These are phyloP conservation scores for Corynascus novoguineensis DNA, from an alignment of 495 filamentous ascomycete species.

Conservation along the genomic window DNA sequence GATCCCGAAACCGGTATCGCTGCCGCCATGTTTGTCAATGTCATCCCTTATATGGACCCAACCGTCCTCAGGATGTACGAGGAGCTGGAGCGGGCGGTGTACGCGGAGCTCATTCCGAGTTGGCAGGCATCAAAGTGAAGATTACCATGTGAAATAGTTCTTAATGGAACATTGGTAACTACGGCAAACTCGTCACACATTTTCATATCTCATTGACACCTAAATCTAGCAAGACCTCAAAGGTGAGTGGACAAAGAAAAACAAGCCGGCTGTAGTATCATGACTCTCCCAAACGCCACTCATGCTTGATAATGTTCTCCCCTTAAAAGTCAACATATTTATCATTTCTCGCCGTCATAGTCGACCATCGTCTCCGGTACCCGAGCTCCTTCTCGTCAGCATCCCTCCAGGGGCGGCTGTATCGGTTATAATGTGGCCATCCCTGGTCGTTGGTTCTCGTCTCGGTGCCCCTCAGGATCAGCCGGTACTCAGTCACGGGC, in stretches of 20 bases:
- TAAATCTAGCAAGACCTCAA: neutral
- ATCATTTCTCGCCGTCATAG: conserved; percentile 8
- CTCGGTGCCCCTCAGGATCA: conserved; percentile 18
- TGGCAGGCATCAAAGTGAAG: neutral
- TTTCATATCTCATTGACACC: neutral
- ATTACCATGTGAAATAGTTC: too few relatives aligned
- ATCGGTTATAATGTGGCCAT: conserved; percentile 20
- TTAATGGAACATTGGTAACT: too few relatives aligned
- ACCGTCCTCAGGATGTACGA: conserved; percentile 24
- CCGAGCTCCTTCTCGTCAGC: conserved; percentile 18
- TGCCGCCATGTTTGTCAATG: conserved; percentile 24
- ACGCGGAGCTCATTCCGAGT: conserved; percentile 22
- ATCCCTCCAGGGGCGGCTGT: conserved; percentile 17
- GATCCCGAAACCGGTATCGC: conserved; percentile 32
- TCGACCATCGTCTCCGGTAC: conserved; percentile 12
- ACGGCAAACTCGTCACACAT: too few relatives aligned
- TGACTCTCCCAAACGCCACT: too few relatives aligned
- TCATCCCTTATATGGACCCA: conserved; percentile 23
- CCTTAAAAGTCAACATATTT: conserved; percentile 18
- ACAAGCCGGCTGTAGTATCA: too few relatives aligned
- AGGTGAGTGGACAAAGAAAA: neutral
- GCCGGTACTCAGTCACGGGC: conserved; percentile 19
- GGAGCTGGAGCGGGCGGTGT: conserved; percentile 32
- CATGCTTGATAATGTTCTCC: neutral
- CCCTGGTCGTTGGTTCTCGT: conserved; percentile 14